phyloP scores from a whole-genome alignment of 139 green algal species.

The Pleodorina starrii region DNA sequence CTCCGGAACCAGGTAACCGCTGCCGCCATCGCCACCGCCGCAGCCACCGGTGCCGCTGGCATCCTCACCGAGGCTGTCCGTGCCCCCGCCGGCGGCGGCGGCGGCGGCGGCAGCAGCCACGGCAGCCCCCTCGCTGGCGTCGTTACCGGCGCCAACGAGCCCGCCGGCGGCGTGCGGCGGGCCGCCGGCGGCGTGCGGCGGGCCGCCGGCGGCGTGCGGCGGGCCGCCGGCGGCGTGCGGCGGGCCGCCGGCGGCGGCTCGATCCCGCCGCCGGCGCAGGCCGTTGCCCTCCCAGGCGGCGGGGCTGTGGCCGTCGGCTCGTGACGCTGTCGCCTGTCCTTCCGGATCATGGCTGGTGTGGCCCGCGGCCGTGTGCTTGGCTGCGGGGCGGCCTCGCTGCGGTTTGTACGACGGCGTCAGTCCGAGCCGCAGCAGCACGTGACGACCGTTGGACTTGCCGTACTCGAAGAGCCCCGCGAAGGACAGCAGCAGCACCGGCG shows the following conservation, averaged over 20 bases:
- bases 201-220: no score
- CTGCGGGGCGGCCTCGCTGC: background rate
- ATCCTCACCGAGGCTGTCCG: background rate
- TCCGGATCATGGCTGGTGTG: background rate
- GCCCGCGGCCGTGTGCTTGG: no score
- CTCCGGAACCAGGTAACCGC: slow-evolving; percentile 44
- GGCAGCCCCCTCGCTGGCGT: no score
- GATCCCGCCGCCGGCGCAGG: background rate
- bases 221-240: no score
- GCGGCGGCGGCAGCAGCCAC: background rate
- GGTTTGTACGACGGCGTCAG: background rate
- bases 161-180: no score
- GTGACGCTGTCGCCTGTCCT: background rate
- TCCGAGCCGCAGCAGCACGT: slow-evolving; percentile 36
- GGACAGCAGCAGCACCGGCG: slow-evolving; percentile 73
- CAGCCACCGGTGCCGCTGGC: background rate
- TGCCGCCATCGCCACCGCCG: background rate
- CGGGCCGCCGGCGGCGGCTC: no score
- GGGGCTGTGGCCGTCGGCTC: no score
- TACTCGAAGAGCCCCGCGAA: slow-evolving; percentile 58
- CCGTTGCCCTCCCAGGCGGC: background rate
- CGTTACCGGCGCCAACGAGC: no score
- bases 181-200: no score
- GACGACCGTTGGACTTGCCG: background rate
- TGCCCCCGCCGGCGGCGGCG: background rate